Evolutionary conservation across 345 rosid genomes (phyloP).

Genomic region (Noccaea caerulescens): DNA sequence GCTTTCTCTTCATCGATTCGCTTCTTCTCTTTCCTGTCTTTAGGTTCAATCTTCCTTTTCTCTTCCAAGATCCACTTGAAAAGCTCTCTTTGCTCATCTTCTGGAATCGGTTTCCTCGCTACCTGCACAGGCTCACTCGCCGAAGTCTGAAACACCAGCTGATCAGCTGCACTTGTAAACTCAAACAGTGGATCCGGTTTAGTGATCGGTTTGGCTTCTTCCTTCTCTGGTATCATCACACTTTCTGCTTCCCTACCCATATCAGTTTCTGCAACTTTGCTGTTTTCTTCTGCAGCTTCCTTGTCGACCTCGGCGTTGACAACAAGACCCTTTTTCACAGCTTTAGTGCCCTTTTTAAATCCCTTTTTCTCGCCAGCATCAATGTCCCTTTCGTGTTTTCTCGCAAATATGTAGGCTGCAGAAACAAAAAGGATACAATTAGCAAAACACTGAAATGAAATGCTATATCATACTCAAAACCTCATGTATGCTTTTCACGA

Average conservation of each 20-base stretch:
- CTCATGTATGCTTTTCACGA: neutral
- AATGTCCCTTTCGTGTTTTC: slow-evolving; percentile 52
- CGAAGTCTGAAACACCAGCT: slow-evolving; percentile 28
- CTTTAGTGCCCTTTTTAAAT: slow-evolving; percentile 40
- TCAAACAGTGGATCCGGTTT: slow-evolving; percentile 39
- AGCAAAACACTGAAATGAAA: slow-evolving; percentile 27
- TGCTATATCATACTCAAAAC: slow-evolving; percentile 24
- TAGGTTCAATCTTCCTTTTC: slow-evolving; percentile 67
- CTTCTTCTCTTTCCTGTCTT: slow-evolving; percentile 54
- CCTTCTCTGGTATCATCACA: slow-evolving; percentile 15
- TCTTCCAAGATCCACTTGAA: slow-evolving; percentile 80
- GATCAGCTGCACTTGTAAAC: slow-evolving; percentile 32
- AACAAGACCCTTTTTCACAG: slow-evolving; percentile 40
- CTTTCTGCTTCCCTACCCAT: slow-evolving; percentile 37
- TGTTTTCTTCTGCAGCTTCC: slow-evolving; percentile 42
- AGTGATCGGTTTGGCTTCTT: slow-evolving; percentile 33
- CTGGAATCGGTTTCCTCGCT: slow-evolving; percentile 58
- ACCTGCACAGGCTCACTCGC: slow-evolving; percentile 42
- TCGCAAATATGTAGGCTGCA: slow-evolving; percentile 73
- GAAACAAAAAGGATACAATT: slow-evolving; percentile 9
- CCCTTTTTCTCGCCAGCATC: slow-evolving; percentile 25
- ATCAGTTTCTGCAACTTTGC: slow-evolving; percentile 19
- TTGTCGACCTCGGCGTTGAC: slow-evolving; percentile 31
- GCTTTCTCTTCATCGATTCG: slow-evolving; percentile 68
- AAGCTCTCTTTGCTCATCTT: slow-evolving; percentile 72